Conservation (phyloP, 345 rosid species). For the Brassica carinata region DNA sequence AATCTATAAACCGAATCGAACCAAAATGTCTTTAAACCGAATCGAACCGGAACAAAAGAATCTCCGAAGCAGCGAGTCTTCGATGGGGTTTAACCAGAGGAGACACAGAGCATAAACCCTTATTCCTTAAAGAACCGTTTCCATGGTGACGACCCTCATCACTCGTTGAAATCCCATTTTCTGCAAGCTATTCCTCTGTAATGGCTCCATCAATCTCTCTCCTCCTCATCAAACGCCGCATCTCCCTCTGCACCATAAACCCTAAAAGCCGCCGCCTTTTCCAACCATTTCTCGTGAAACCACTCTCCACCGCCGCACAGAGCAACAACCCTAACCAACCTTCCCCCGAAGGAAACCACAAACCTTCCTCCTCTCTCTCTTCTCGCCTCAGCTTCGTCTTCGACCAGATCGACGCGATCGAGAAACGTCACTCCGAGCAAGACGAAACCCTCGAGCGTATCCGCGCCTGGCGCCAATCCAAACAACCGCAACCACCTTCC, state of each 20-base stretch:
- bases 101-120: conserved; percentile 4
- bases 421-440: conserved; percentile 63
- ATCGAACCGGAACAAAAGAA: background rate
- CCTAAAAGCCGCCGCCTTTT: conserved; percentile 34
- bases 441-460: conserved; percentile 81
- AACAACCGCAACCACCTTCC: conserved; percentile 15
- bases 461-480: conserved; percentile 91
- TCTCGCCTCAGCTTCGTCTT: conserved; percentile 89
- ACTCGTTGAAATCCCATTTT: background rate
- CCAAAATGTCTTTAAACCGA: background rate
- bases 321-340: background rate
- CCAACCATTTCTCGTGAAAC: conserved; percentile 22
- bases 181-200: background rate
- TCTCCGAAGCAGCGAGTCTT: background rate
- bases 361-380: conserved; percentile 77
- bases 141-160: background rate
- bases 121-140: background rate
- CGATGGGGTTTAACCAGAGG: conserved; percentile 9
- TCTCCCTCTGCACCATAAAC: conserved; percentile 29
- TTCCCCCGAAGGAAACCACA: conserved; percentile 36
- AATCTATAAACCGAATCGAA: background rate
- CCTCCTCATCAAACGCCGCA: conserved; percentile 59
- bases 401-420: conserved; percentile 84
- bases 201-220: conserved; percentile 52
- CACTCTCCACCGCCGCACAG: conserved; percentile 42